Percentiles rank a stretch among this genome's conserved stretches.
These are phyloP conservation scores for Pharnaceum exiguum DNA, from an alignment of 148 eudicot species.

Conservation along the genomic window DNA sequence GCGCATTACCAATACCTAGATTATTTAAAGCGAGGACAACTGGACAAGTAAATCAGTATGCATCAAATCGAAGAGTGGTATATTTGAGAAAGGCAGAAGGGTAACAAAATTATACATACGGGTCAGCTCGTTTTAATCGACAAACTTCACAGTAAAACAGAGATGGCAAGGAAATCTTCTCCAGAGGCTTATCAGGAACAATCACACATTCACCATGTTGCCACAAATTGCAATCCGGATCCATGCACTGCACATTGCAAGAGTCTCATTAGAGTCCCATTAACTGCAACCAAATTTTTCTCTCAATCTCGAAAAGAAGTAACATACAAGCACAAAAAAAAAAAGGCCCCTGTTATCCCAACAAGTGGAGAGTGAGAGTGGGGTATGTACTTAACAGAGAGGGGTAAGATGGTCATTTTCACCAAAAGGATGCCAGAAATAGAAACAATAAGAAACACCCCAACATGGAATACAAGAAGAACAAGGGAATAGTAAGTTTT, in stretches of 20 bases:
- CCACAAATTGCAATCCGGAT: conserved; percentile 65
- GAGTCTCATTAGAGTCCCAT: conserved; percentile 8
- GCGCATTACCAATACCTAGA: too few relatives aligned
- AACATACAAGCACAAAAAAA: not conserved
- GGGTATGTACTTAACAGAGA: not conserved
- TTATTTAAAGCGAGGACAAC: too few relatives aligned
- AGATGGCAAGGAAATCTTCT: conserved; percentile 37
- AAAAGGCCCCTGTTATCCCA: not conserved
- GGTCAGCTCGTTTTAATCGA: conserved; percentile 83
- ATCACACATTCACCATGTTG: conserved; percentile 77
- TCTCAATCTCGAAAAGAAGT: not conserved
- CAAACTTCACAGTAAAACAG: conserved; percentile 69
- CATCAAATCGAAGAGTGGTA: not conserved
- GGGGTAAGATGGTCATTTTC: too few relatives aligned
- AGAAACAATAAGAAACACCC: too few relatives aligned
- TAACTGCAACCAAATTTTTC: not conserved
- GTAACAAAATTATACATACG: conserved; percentile 51
- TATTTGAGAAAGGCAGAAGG: conserved; percentile 2
- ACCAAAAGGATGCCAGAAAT: too few relatives aligned
- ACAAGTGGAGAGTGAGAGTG: not conserved
- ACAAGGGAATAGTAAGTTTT: too few relatives aligned
- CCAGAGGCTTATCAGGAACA: conserved; percentile 52
- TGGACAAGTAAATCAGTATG: too few relatives aligned
- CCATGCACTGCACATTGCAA: conserved; percentile 61
- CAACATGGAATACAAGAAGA: too few relatives aligned